phyloP scores from a whole-genome alignment of 1,284 basidiomycete species.

The Trichosporon sp. region DNA sequence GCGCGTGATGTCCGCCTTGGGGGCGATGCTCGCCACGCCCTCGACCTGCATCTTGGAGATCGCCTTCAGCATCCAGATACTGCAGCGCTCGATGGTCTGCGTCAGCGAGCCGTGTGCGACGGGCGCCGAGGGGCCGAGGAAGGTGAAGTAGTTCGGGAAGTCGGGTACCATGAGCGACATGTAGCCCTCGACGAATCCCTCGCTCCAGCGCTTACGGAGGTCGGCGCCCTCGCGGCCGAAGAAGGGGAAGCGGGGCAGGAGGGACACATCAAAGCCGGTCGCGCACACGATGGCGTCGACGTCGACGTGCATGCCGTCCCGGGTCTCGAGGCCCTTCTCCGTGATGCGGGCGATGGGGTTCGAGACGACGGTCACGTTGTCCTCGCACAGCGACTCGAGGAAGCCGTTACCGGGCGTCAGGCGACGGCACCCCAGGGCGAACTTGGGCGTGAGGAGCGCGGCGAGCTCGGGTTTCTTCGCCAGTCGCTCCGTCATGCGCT shows the following conservation, averaged over 20 bases:
- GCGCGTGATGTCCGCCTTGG: conserved; percentile 37
- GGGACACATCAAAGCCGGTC: conserved; percentile 46
- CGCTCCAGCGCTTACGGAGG: conserved; percentile 43
- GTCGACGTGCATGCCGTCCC: conserved; percentile 32
- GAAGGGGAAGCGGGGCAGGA: conserved; percentile 44
- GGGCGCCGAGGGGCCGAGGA: conserved; percentile 40
- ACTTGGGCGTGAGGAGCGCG: conserved; percentile 24
- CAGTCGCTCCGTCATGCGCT: conserved; percentile 31
- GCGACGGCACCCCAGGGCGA: conserved; percentile 46
- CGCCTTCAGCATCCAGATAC: conserved; percentile 29
- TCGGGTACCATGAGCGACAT: conserved; percentile 43
- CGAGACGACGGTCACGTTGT: conserved; percentile 42
- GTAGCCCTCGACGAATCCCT: conserved; percentile 40
- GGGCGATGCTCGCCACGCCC: conserved; percentile 37
- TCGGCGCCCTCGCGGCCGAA: conserved; percentile 37
- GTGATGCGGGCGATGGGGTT: conserved; percentile 35
- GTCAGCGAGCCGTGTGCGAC: conserved; percentile 40
- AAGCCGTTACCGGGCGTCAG: conserved; percentile 51
- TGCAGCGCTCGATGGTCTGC: conserved; percentile 37
- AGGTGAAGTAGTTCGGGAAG: conserved; percentile 44
- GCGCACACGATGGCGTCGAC: conserved; percentile 46
- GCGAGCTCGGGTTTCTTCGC: conserved; percentile 37
- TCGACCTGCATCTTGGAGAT: conserved; percentile 40
- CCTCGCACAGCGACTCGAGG: conserved; percentile 46
- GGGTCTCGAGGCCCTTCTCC: conserved; percentile 37